These are phyloP conservation scores for Candida morakotiae DNA, from an alignment of 805 yeast species.

Conservation along the genomic window DNA sequence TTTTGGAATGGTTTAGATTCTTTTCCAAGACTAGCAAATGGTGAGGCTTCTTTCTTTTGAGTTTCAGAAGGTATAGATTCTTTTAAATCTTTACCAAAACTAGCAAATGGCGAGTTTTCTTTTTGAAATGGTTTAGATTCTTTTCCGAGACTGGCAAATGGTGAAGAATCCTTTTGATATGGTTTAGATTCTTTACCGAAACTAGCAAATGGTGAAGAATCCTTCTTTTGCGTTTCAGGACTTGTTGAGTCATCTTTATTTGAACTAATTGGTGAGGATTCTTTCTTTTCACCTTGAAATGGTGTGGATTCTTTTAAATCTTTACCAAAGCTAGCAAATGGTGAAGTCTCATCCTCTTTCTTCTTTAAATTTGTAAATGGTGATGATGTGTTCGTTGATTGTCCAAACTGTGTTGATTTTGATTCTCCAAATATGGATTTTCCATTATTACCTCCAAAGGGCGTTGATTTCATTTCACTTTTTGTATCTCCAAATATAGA, in stretches of 20 bases:
- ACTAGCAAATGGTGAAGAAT: slow-evolving; percentile 6
- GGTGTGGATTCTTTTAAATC: too few species aligned
- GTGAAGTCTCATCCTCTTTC: too few species aligned
- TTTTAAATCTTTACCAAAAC: not conserved
- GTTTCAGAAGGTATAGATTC: not conserved
- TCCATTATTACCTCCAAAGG: not conserved
- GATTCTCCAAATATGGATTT: not conserved
- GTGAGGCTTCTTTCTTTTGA: not conserved
- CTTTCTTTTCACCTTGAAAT: too few species aligned
- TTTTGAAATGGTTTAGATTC: slow-evolving; percentile 1
- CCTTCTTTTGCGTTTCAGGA: too few species aligned
- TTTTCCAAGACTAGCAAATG: slow-evolving; percentile 6
- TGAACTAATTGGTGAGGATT: not conserved
- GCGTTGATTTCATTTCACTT: not conserved
- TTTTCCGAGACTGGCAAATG: slow-evolving; percentile 6
- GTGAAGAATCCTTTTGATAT: not conserved
- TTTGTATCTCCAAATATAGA: slow-evolving; percentile 1
- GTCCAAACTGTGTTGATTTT: too few species aligned
- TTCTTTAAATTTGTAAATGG: too few species aligned
- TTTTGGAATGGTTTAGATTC: not conserved
- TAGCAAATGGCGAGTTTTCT: slow-evolving; percentile 5
- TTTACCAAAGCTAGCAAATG: too few species aligned
- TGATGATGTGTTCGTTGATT: too few species aligned
- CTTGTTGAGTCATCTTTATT: too few species aligned
- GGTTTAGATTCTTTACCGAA: not conserved